Conservation (phyloP, 1,139 yeast species). For the Debaryomyces nepalensis region DNA sequence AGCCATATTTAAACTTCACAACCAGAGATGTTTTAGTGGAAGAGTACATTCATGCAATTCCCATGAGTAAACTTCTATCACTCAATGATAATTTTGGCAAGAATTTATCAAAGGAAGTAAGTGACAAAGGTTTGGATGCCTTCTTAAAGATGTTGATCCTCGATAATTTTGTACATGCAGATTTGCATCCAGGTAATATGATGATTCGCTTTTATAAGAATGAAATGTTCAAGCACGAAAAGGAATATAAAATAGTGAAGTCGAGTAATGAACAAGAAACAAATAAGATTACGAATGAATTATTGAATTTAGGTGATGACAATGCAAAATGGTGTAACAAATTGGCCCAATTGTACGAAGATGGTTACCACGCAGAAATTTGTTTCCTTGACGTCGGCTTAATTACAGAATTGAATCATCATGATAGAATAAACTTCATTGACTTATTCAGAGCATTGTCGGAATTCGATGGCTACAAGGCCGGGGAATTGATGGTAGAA, state of each 20-base stretch:
- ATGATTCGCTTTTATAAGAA: conserved; percentile 74
- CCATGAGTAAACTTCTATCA: conserved; percentile 70
- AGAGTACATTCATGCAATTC: conserved; percentile 80
- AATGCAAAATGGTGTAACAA: conserved; percentile 55
- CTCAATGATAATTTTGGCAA: conserved; percentile 49
- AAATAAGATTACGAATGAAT: conserved; percentile 49
- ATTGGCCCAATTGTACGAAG: conserved; percentile 53
- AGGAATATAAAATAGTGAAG: conserved; percentile 53
- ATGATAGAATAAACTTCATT: conserved; percentile 81
- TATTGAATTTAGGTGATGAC: conserved; percentile 44
- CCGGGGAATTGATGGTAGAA: conserved; percentile 95
- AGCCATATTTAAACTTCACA: conserved; percentile 68
- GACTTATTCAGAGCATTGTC: conserved; percentile 89
- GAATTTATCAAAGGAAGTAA: conserved; percentile 70
- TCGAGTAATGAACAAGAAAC: conserved; percentile 52
- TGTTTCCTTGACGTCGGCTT: conserved; percentile 93
- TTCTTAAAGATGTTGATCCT: conserved; percentile 89
- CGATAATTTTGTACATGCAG: conserved; percentile 95
- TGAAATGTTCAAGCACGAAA: conserved; percentile 48
- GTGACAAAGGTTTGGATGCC: conserved; percentile 88
- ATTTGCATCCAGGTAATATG: conserved; percentile 95
- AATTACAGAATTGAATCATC: conserved; percentile 82
- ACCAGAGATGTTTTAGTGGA: conserved; percentile 82
- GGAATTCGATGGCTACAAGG: conserved; percentile 89
- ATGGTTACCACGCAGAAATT: conserved; percentile 81